Evolutionary conservation across 2,329 filamentous ascomycete species (phyloP).

Genomic region (Aspergillus aculeatus): DNA sequence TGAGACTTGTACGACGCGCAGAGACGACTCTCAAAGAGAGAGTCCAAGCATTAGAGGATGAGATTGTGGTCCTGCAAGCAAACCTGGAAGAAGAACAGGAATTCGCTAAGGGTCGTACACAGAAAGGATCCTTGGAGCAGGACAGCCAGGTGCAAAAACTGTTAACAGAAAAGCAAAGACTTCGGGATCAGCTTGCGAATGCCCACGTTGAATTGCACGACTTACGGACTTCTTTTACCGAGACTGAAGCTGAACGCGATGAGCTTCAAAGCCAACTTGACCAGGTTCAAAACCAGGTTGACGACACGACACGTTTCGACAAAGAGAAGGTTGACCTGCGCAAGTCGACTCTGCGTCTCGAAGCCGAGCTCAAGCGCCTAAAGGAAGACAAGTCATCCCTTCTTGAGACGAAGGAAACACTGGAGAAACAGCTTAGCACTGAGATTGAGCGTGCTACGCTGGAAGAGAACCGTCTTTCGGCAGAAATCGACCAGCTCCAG

Average conservation of each 20-base stretch:
- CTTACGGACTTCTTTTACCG: slow-evolving; percentile 56
- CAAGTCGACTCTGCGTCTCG: slow-evolving; percentile 65
- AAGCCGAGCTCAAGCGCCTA: slow-evolving; percentile 64
- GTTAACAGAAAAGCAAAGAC: slow-evolving; percentile 59
- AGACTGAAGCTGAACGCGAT: slow-evolving; percentile 64
- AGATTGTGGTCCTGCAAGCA: slow-evolving; percentile 70
- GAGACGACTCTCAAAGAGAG: slow-evolving; percentile 64
- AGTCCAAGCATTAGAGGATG: slow-evolving; percentile 68
- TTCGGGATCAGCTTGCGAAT: slow-evolving; percentile 63
- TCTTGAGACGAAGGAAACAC: slow-evolving; percentile 54
- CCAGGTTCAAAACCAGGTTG: slow-evolving; percentile 54
- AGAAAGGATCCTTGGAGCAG: slow-evolving; percentile 58
- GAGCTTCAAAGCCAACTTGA: slow-evolving; percentile 63
- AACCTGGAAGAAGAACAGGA: slow-evolving; percentile 65
- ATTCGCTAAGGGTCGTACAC: slow-evolving; percentile 57
- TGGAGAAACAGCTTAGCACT: slow-evolving; percentile 64
- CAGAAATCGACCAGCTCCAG: slow-evolving; percentile 51
- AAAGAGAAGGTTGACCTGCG: slow-evolving; percentile 69
- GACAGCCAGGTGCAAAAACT: slow-evolving; percentile 58
- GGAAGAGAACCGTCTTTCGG: slow-evolving; percentile 62
- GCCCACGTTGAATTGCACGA: slow-evolving; percentile 61
- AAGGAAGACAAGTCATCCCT: slow-evolving; percentile 63
- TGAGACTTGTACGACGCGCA: slow-evolving; percentile 66
- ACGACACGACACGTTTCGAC: slow-evolving; percentile 61
- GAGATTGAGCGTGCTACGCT: slow-evolving; percentile 65